Evolutionary conservation across 345 rosid species (phyloP).

Genomic region (Pelargonium nanum): DNA sequence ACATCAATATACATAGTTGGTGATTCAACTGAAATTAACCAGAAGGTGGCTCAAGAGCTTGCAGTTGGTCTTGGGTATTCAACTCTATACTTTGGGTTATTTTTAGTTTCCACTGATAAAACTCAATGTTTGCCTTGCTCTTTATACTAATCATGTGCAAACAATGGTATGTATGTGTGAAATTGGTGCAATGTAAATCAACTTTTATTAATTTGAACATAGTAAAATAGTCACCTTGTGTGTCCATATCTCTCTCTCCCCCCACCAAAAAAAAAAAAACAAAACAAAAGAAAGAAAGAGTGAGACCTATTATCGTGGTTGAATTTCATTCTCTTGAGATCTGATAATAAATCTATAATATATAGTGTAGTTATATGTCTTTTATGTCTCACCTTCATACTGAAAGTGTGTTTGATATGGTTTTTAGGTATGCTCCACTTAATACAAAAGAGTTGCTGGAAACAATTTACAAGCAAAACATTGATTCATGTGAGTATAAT

Average conservation of each 20-base stretch:
- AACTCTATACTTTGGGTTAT: conserved; percentile 5
- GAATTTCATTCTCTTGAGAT: no score
- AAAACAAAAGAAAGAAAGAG: neutral
- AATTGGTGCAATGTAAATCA: neutral
- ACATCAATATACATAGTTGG: conserved; percentile 69
- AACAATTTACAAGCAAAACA: conserved; percentile 53
- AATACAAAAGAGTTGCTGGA: conserved; percentile 74
- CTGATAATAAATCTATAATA: no score
- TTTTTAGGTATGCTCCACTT: conserved; percentile 66
- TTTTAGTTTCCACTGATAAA: neutral
- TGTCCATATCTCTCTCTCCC: no score
- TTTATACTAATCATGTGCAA: no score
- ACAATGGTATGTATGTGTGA: no score
- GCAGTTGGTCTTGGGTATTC: conserved; percentile 77
- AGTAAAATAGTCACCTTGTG: neutral
- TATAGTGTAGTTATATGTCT: neutral
- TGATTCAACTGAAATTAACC: conserved; percentile 64
- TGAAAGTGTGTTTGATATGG: conserved; percentile 6
- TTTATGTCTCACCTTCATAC: conserved; percentile 2
- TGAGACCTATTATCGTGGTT: neutral
- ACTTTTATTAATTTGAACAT: neutral
- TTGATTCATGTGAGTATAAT: conserved; percentile 64
- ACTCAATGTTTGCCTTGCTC: no score
- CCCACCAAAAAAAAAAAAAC: no score
- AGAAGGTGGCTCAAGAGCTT: conserved; percentile 63